Evolutionary conservation across 306 rosid genomes (phyloP).

Genomic region (Vigna nakashimae): DNA sequence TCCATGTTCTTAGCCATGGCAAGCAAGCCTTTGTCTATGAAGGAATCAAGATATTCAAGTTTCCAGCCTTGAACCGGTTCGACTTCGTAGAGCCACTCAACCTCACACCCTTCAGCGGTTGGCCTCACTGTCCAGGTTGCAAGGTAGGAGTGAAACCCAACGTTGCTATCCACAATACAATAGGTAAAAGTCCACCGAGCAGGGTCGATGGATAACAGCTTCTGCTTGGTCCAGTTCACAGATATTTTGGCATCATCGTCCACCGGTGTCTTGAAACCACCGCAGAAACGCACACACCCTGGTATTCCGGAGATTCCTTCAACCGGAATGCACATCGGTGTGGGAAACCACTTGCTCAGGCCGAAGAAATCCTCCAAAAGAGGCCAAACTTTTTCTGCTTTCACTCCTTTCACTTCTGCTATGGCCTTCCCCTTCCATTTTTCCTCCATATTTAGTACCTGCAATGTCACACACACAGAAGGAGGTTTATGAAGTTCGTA

Average conservation of each 20-base stretch:
- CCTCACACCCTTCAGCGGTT: slow-evolving; percentile 46
- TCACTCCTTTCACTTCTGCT: slow-evolving; percentile 40
- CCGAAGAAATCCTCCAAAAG: slow-evolving; percentile 69
- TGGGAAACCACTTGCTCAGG: slow-evolving; percentile 66
- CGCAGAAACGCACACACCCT: slow-evolving; percentile 67
- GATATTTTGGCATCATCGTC: slow-evolving; percentile 23
- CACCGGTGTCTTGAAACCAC: slow-evolving; percentile 64
- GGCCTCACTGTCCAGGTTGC: slow-evolving; percentile 42
- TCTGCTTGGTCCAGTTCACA: slow-evolving; percentile 66
- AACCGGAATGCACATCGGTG: slow-evolving; percentile 52
- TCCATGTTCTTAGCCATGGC: slow-evolving; percentile 66
- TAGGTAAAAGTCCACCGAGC: slow-evolving; percentile 34
- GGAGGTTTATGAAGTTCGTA: neutral
- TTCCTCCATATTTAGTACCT: slow-evolving; percentile 19
- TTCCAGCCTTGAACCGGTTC: slow-evolving; percentile 68
- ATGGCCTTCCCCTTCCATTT: slow-evolving; percentile 62
- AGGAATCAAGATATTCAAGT: slow-evolving; percentile 48
- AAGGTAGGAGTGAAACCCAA: slow-evolving; percentile 60
- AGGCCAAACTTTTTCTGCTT: slow-evolving; percentile 64
- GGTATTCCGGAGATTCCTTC: slow-evolving; percentile 60
- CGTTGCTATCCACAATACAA: slow-evolving; percentile 59
- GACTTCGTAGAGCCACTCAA: slow-evolving; percentile 67
- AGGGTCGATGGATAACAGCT: slow-evolving; percentile 55
- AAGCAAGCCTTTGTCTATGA: slow-evolving; percentile 52
- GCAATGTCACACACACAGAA: slow-evolving; percentile 23